Evolutionary conservation across 176 grass and related monocot species (phyloP), one percentile per base, ranked within the genome.

Genomic region (Oryza longistaminata): DNA sequence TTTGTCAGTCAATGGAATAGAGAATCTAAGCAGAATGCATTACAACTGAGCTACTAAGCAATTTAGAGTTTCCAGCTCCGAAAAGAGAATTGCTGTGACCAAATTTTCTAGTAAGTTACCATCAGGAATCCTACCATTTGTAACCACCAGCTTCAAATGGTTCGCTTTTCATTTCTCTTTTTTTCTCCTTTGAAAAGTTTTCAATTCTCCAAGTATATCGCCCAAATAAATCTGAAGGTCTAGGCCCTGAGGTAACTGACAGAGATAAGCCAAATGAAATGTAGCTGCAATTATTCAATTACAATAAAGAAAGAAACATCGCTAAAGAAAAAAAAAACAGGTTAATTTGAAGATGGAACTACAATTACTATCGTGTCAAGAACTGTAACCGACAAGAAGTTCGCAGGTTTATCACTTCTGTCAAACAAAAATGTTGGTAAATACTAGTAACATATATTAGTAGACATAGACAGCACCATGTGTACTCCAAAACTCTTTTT

Each of bases 131-230:
- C 8, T 62, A 62, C 58, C 58, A 62, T 62, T 62, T 62, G 17
- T 22, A 62, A 62, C 58, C 58, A 24, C 58, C 58, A 62, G 58
- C 58, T 62, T 62, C 58, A 62, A 62, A 62, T 24, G 58, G 58
- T 58, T 98, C 91, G 3, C 96, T 93, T 87, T 92, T 94, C 86
- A 95, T 83, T 92, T 98, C 93, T 88, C 89, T 98, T 68, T 93
- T 98, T 75, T 93, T 95, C 69, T 93, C 92, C 83, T 87, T 90
- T 90, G 91, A 95, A 64, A 98, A 98, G 42, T 87, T 94, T 16
- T 98, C 93, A 79, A 98, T 94, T 88, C 87, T 92, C 96, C 96
- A 98, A 76, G 96, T 94, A 89, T 90, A 74, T 45, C 62, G 88
- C 66, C 96, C 88, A 27, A 89, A 98, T 72, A 99, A 86, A 61